These are phyloP conservation scores for Monilinia vaccinii-corymbosi DNA, from an alignment of 2,329 filamentous ascomycete species.

Conservation along the genomic window DNA sequence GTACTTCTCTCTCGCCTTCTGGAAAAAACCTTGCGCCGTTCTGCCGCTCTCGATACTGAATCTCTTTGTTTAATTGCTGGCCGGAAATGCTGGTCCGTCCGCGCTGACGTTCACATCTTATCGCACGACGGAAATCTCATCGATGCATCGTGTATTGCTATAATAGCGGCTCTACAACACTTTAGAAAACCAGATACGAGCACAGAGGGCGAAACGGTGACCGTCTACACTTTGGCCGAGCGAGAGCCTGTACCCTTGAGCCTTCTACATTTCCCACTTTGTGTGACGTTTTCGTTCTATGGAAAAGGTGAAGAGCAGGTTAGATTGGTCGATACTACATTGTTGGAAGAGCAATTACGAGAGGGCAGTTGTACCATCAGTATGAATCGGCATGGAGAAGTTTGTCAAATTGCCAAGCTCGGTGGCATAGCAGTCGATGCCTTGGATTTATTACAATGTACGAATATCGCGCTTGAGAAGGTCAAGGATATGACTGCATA, in stretches of 20 bases:
- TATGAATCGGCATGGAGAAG: constrained; percentile 28
- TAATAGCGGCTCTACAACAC: constrained; percentile 81
- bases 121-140: constrained; percentile 86
- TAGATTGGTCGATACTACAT: constrained; percentile 61
- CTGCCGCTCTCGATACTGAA: constrained; percentile 87
- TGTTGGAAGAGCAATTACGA: constrained; percentile 68
- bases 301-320: constrained; percentile 53
- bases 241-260: constrained; percentile 83
- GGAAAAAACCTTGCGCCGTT: constrained; percentile 89
- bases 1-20: constrained; percentile 78
- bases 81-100: constrained; percentile 82
- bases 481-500: constrained; percentile 70
- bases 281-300: constrained; percentile 82
- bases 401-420: constrained; percentile 61
- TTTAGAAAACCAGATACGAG: constrained; percentile 85
- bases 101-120: constrained; percentile 85
- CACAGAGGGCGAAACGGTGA: constrained; percentile 76
- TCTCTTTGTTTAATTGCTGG: constrained; percentile 89
- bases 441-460: constrained; percentile 65
- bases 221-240: constrained; percentile 75
- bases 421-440: constrained; percentile 79
- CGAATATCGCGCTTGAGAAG: constrained; percentile 64
- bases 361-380: constrained; percentile 71
- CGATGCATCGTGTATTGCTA: constrained; percentile 76
- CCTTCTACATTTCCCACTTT: constrained; percentile 86